phyloP scores from a whole-genome alignment of 2,329 filamentous ascomycete species.

The Aspergillus eucalypticola region DNA sequence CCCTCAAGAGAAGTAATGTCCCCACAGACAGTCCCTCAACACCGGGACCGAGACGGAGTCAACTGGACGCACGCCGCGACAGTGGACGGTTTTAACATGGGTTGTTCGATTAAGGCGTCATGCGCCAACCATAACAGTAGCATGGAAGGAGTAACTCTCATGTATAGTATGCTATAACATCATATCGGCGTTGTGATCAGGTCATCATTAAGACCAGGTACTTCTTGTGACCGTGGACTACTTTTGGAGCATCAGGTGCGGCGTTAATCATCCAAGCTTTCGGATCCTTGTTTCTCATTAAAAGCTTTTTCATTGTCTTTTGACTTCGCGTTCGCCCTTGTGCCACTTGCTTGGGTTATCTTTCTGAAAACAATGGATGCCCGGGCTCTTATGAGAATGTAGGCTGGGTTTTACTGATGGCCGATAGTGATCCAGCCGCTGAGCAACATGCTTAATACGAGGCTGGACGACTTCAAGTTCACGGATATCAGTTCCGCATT shows the following conservation, averaged over 20 bases:
- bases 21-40: slow-evolving; percentile 37
- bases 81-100: slow-evolving; percentile 30
- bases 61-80: slow-evolving; percentile 31
- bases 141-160: slow-evolving; percentile 7
- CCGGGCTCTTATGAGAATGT: slow-evolving; percentile 18
- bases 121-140: background rate
- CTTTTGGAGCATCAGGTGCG: slow-evolving; percentile 12
- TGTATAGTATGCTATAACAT: slow-evolving; percentile 7
- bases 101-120: slow-evolving; percentile 4
- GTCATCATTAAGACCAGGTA: background rate
- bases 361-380: slow-evolving; percentile 2
- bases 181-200: background rate
- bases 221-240: background rate
- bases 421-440: slow-evolving; percentile 17
- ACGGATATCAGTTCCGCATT: background rate
- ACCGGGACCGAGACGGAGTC: slow-evolving; percentile 37
- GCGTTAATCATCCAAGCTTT: slow-evolving; percentile 9
- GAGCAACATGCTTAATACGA: slow-evolving; percentile 10
- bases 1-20: slow-evolving; percentile 46
- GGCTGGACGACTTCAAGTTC: background rate
- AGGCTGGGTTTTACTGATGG: slow-evolving; percentile 7
- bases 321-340: background rate
- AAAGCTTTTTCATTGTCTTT: background rate
- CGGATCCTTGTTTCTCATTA: background rate
- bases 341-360: background rate